Base-by-base conservation (phyloP, 306 rosid genomes). In the Canavalia gladiata region DNA sequence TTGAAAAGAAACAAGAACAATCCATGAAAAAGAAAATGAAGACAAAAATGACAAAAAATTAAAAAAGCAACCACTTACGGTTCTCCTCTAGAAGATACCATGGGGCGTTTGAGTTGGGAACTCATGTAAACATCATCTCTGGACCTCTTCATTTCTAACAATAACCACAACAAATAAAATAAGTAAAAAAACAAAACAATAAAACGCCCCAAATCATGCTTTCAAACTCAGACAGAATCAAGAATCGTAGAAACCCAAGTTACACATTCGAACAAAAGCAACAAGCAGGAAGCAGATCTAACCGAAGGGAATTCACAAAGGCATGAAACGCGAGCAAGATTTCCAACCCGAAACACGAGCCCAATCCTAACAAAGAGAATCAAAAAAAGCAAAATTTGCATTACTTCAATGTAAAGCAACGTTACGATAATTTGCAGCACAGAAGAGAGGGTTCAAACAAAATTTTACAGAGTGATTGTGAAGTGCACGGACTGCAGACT, bases 21-120 rank as follows among this genome's bases (percentile, higher is more conserved):
- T 70, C 81, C 84, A 74, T 4, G 54, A 57, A 68, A 65, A 74
- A 1, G 37, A 58, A 82, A 77, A 13, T 43, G 43, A 55, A 59
- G 35, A 58, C 33, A 39, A 51, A 59, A 84, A 80, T 18, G 25
- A 18, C 25, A 18, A 18, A 18, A 18, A 18, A 18, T 18, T 18
- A 18, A 18, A 18, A 18, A 18, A 18, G 25, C 25, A 18, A 18
- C 25, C 25, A 83, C 94, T 91, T 72, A 94, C 97, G 91, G 74
- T 85, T 94, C 97, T 84, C 89, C 92, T 72, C 97, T 87, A 59
- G 98, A 84, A 47, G 93, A 84, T 54, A 88, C 58, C 87, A 90
- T 10, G 7, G 97, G 93, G 34, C 97, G 92, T 84, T 89, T 94
- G 78, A 84, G 95, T 83, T 94, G 98, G 72, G 98, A 91, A 79